Base-by-base conservation (phyloP, 2,329 filamentous ascomycete genomes). In the Epichloe hybrida region DNA sequence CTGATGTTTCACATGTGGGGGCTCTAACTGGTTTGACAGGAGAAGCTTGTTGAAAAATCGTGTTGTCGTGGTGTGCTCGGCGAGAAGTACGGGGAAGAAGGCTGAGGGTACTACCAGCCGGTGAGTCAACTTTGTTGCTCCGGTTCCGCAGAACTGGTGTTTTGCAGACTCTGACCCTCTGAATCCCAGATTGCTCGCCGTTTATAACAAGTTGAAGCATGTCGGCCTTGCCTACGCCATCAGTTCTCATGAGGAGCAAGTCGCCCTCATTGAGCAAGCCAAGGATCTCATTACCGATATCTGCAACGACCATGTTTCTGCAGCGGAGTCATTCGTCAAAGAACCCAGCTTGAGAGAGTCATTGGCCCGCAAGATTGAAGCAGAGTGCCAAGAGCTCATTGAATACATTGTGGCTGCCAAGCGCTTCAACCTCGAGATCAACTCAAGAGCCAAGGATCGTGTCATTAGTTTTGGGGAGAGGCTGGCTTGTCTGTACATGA, bases 381-480 rank as follows among this genome's bases (percentile, higher is more conserved):
- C 74, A 40, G 90, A 97, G 68, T 97, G 90, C 64, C 76, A 83
- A 58, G 82, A 84, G 62, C 78, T 97, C 53, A 72, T 84, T 57
- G 89, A 88, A 68, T 93, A 83, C 60, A 75, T 82, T 52, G 69
- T 74, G 35, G 81, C 79, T 1, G 77, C 79, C 9, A 80, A 79
- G 64, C 73, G 80, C 56, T 84, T 83, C 67, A 80, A 83, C 62
- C 71, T 84, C 41, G 86, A 90, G 65, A 85, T 90, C 61, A 88
- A 87, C 64, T 79, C 84, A 5, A 77, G 84, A 59, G 84, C 83
- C 53, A 87, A 89, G 65, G 87, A 93, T 62, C 85, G 91, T 59
- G 88, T 98, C 55, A 84, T 97, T 54, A 94, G 89, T 65, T 89
- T 93, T 59, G 93, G 93, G 50, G 93, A 98, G 75, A 97, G 95